Base-by-base conservation (phyloP, 148 eudicot species). In the Rhododendron simsii region DNA sequence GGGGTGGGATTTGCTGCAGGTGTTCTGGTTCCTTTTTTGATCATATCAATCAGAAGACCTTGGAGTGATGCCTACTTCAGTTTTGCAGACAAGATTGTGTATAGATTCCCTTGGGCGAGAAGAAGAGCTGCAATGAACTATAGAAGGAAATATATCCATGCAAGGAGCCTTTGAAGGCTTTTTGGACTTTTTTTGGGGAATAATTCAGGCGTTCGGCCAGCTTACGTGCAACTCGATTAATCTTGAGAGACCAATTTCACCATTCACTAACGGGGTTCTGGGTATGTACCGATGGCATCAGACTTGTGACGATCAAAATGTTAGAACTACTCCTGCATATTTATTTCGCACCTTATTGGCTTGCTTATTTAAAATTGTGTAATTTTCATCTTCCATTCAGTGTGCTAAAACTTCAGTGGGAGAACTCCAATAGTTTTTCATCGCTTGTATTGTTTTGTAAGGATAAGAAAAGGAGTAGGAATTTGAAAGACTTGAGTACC, bases 1-100 rank as follows among this genome's bases (percentile, higher is more conserved):
- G 90, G 88, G 0, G 53, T 86, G 61, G 90, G 90, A 87, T 91
- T 89, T 90, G 84, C 73, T 18, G 81, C 37, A 6, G 93, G 91
- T 3, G 15, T 90, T 81, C 37, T 85, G 26, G 83, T 85, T 75
- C 89, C 89, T 81, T 91, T 2, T 57, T 55, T 80, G 21, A 71
- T 86, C 18, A 4, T 89, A 37, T 59, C 79, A 48, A 33, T 77
- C 23, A 87, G 80, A 78, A 88, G 61, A 75, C 76, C 90, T 30
- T 90, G 91, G 89, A 81, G 88, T 15, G 84, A 78, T 15, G 83
- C 67, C 35, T 91, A 88, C 61, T 87, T 86, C 81, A 82, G 48
- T 20, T 86, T 86, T 30, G 84, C 84, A 33, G 89, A 90, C 83
- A 78, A 87, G 23, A 35, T 89, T 26, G 80, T 75, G 16, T 12